These are phyloP conservation scores for Pholiota conissans DNA, from an alignment of 768 basidiomycete genomes.

Conservation along the genomic window DNA sequence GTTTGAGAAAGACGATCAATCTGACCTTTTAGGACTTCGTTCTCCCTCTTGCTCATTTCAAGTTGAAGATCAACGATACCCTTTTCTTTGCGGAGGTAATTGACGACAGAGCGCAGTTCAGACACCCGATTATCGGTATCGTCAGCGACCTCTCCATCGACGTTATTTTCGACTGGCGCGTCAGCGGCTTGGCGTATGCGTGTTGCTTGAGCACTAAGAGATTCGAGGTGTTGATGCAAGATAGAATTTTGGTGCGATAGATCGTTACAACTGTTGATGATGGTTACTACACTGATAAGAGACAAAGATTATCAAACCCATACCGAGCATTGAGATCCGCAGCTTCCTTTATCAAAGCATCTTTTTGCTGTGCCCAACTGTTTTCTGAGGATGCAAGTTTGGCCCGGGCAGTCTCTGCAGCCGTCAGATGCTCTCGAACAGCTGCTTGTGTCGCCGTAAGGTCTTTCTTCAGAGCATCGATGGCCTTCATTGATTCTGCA, in stretches of 20 bases:
- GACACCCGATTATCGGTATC: conserved; percentile 65
- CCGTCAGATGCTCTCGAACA: conserved; percentile 57
- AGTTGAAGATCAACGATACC: conserved; percentile 89
- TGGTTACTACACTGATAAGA: background rate
- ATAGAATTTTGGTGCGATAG: conserved; percentile 73
- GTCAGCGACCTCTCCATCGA: conserved; percentile 41
- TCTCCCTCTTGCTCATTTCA: conserved; percentile 78
- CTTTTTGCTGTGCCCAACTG: conserved; percentile 82
- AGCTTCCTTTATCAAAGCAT: conserved; percentile 76
- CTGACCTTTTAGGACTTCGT: conserved; percentile 68
- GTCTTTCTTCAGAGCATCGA: conserved; percentile 65
- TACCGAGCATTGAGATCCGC: conserved; percentile 71
- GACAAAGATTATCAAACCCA: conserved; percentile 12
- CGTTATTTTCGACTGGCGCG: conserved; percentile 36
- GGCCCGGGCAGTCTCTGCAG: conserved; percentile 72
- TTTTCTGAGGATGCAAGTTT: conserved; percentile 70
- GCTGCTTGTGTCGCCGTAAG: conserved; percentile 50
- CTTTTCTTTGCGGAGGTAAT: conserved; percentile 87
- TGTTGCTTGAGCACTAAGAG: conserved; percentile 78
- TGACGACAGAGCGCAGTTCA: conserved; percentile 76
- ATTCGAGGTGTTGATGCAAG: conserved; percentile 83
- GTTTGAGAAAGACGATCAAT: conserved; percentile 71
- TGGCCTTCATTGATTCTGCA: conserved; percentile 78
- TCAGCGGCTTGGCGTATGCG: conserved; percentile 75
- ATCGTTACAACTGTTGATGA: conserved; percentile 59